Base-by-base conservation (phyloP, 345 rosid species). In the Brassica incana region DNA sequence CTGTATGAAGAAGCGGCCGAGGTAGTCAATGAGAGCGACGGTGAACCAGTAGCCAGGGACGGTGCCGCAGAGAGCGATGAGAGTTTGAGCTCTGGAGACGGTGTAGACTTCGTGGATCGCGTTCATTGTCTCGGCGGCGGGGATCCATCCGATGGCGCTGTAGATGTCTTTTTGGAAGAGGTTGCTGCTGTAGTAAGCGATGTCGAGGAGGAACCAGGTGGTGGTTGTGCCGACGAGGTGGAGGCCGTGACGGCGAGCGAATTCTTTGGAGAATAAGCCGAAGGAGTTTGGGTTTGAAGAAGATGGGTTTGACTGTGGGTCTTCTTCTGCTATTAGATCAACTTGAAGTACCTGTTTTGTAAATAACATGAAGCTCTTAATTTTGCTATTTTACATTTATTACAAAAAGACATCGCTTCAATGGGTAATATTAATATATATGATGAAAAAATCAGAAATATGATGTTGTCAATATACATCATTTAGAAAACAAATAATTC, bases 31-130 rank as follows among this genome's bases (percentile, higher is more conserved):
- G 63, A 89, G 81, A 40, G 86, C 84, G 3, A 90, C 94, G 0
- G 92, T 89, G 85, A 88, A 88, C 91, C 92, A 88, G 86, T 89
- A 92, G 0, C 95, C 92, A 0, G 94, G 95, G 40, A 92, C 89
- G 2, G 88, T 86, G 10, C 92, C 92, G 12, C 74, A 67, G 10
- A 92, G 83, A 0, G 93, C 91, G 14, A 90, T 80, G 10, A 89
- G 25, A 67, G 90, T 78, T 89, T 85, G 86, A 23, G 91, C 91
- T 77, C 54, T 84, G 1, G 92, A 82, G 61, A 92, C 72, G 2
- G 45, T 38, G 86, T 60, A 86, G 54, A 88, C 81, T 68, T 92
- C 95, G 38, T 90, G 90, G 11, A 92, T 75, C 0, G 95, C 94
- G 43, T 90, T 87, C 88, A 88, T 86, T 6, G 85, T 73, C 7